phyloP scores from a whole-genome alignment of 2,329 filamentous ascomycete genomes.

The Penicillium vulpinum region DNA sequence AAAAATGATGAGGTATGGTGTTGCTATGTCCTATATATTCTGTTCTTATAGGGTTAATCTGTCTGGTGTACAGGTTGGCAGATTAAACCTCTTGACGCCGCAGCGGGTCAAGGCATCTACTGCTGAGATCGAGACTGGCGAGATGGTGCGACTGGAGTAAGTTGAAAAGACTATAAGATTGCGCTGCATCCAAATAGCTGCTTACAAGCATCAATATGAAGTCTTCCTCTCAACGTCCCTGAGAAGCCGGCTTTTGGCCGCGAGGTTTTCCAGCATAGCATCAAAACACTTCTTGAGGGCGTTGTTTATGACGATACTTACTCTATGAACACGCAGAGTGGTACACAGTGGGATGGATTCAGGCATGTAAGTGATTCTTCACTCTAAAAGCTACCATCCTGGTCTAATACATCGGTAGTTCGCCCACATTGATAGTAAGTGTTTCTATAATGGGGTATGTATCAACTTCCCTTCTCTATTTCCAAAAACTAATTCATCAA shows the following conservation, averaged over 20 bases:
- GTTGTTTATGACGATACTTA: conserved; percentile 49
- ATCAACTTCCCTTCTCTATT: not conserved
- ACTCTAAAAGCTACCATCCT: not conserved
- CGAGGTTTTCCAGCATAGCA: conserved; percentile 55
- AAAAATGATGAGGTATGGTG: conserved; percentile 51
- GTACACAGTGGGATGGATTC: conserved; percentile 54
- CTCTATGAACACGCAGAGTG: conserved; percentile 51
- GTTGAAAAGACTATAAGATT: conserved; percentile 10
- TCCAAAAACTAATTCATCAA: not conserved
- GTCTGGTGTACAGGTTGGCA: conserved; percentile 29
- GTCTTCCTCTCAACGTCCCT: conserved; percentile 55
- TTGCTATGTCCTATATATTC: not conserved
- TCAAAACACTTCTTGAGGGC: conserved; percentile 45
- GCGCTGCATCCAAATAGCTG: not conserved
- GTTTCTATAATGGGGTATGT: conserved; percentile 45
- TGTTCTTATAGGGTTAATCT: not conserved
- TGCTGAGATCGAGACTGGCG: conserved; percentile 56
- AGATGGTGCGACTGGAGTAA: conserved; percentile 57
- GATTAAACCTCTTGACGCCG: conserved; percentile 59
- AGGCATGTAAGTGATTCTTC: conserved; percentile 41
- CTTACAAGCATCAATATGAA: conserved; percentile 17
- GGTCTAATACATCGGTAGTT: conserved; percentile 28
- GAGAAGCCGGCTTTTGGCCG: conserved; percentile 55
- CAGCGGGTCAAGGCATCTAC: conserved; percentile 55
- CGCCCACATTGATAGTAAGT: conserved; percentile 37